Evolutionary conservation across 805 yeast genomes (phyloP).

Genomic region (Starmerella riodocensis): DNA sequence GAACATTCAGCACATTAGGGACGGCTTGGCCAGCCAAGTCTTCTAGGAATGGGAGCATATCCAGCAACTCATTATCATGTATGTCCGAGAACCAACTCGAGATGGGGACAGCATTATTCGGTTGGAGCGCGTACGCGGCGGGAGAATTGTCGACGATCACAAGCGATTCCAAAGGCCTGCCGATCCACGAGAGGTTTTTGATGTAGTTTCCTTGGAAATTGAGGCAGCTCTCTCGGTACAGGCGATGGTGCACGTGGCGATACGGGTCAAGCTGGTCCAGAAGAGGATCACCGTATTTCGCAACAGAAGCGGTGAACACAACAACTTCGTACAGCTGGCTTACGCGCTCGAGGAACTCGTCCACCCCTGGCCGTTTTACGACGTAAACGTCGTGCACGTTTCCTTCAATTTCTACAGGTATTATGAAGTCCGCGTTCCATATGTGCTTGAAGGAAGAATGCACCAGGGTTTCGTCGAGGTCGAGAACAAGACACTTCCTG

Average conservation of each 20-base stretch:
- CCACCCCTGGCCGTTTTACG: constrained; percentile 95
- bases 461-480: constrained; percentile 89
- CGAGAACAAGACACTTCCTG: constrained; percentile 79
- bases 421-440: constrained; percentile 87
- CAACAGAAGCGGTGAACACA: constrained; percentile 91
- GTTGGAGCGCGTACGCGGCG: constrained; percentile 94
- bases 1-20: constrained; percentile 70
- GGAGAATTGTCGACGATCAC: constrained; percentile 96
- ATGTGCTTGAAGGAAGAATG: constrained; percentile 89
- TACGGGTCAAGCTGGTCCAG: constrained; percentile 74
- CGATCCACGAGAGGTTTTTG: constrained; percentile 85
- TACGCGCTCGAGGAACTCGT: constrained; percentile 70
- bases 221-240: constrained; percentile 88
- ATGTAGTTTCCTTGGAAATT: constrained; percentile 90
- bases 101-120: constrained; percentile 93
- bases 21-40: constrained; percentile 64
- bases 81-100: constrained; percentile 97
- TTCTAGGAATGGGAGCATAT: constrained; percentile 78
- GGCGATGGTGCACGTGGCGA: constrained; percentile 69
- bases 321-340: constrained; percentile 88
- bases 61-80: constrained; percentile 89
- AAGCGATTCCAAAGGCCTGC: constrained; percentile 73
- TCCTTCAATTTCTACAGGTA: constrained; percentile 92
- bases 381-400: constrained; percentile 90
- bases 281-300: constrained; percentile 91